Percentiles rank a stretch among this genome's conserved stretches.
Conservation (phyloP, 2,329 filamentous ascomycete genomes). For the Amesomyces nigricolor region DNA sequence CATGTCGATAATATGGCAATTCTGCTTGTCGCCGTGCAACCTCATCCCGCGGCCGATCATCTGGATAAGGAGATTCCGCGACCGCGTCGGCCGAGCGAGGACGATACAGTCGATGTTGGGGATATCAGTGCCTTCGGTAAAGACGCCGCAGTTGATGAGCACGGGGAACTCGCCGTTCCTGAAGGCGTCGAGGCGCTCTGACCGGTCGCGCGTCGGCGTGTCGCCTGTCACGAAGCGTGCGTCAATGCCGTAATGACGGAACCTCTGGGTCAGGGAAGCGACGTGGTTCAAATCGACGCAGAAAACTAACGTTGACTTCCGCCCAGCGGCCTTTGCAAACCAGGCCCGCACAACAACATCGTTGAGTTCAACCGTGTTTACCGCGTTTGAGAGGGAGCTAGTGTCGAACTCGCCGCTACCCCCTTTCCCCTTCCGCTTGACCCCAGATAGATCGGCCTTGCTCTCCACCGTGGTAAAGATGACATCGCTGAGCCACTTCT, state of each 20-base stretch:
- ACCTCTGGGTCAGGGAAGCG: slow-evolving; percentile 64
- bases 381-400: slow-evolving; percentile 68
- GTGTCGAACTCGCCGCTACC: slow-evolving; percentile 73
- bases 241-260: slow-evolving; percentile 72
- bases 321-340: slow-evolving; percentile 65
- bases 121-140: slow-evolving; percentile 96
- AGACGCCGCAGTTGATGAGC: slow-evolving; percentile 89
- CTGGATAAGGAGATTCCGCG: slow-evolving; percentile 87
- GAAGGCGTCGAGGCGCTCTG: slow-evolving; percentile 69
- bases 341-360: slow-evolving; percentile 81
- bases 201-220: slow-evolving; percentile 64
- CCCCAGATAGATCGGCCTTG: slow-evolving; percentile 68
- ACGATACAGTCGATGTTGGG: slow-evolving; percentile 94
- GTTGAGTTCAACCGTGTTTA: slow-evolving; percentile 79
- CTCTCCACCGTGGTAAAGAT: slow-evolving; percentile 89
- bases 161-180: slow-evolving; percentile 73
- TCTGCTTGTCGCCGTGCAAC: slow-evolving; percentile 68
- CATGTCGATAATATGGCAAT: slow-evolving; percentile 96
- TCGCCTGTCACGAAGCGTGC: slow-evolving; percentile 82
- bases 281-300: slow-evolving; percentile 90
- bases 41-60: slow-evolving; percentile 97
- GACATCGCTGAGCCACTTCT: slow-evolving; percentile 89
- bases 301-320: slow-evolving; percentile 87
- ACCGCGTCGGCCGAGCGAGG: slow-evolving; percentile 80
- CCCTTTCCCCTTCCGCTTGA: slow-evolving; percentile 54